Evolutionary conservation across 2,329 filamentous ascomycete genomes (phyloP), one percentile per base, ranked within the genome.

Genomic region (Diplodia sapinea): DNA sequence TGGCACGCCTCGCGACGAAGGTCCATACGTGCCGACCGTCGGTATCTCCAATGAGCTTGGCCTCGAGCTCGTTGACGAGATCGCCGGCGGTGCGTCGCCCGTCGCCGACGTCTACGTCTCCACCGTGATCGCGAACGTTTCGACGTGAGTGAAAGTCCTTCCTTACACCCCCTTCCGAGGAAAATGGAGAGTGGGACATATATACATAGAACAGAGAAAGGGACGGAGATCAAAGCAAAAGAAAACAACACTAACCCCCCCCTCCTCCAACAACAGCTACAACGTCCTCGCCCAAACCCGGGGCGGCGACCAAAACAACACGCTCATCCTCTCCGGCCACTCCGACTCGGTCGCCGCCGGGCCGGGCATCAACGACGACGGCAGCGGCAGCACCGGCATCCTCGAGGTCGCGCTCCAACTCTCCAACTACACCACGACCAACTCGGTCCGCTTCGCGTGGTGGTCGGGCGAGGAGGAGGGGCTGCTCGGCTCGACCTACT

Each of bases 301-400:
- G 69, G 78, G 77, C 15, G 88, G 88, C 52, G 85, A 89, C 74
- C 83, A 85, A 20, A 77, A 86, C 70, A 87, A 89, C 73, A 80
- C 86, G 40, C 80, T 89, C 56, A 83, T 86, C 61, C 76, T 89
- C 15, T 87, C 87, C 51, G 87, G 83, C 2, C 88, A 90, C 76
- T 84, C 83, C 20, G 88, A 90, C 77, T 87, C 84, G 7, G 87
- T 89, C 23, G 80, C 82, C 33, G 84, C 82, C 3, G 88, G 88
- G 0, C 87, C 88, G 1, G 91, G 91, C 23, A 92, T 93, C 82
- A 93, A 93, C 76, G 91, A 93, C 72, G 89, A 93, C 73, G 91
- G 91, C 56, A 89, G 88, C 3, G 91, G 91, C 66, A 87, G 85
- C 40, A 84, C 88, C 69, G 83, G 83, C 29, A 81, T 88, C 62